A percentile compares a stretch with the other conserved stretches of the same genome.
Conservation (phyloP, 2,329 filamentous ascomycete genomes). For the Aspergillus candidus region DNA sequence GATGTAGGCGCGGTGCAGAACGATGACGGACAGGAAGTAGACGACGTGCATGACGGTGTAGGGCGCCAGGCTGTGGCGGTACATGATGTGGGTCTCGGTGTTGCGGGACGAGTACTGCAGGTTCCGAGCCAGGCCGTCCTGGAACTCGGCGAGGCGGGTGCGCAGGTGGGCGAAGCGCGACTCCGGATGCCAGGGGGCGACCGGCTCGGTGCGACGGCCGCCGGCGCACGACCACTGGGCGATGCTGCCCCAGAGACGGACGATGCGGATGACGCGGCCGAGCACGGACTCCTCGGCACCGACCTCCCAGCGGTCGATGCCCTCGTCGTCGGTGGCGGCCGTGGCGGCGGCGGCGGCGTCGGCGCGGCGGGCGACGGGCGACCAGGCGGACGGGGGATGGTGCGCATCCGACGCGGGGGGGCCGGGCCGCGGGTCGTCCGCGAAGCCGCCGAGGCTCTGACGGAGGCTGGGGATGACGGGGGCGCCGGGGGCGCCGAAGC, state of each 20-base stretch:
- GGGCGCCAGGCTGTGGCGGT: slow-evolving; percentile 45
- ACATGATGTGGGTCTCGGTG: slow-evolving; percentile 50
- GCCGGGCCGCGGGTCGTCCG: slow-evolving; percentile 35
- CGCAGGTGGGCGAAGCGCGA: slow-evolving; percentile 46
- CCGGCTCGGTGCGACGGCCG: slow-evolving; percentile 46
- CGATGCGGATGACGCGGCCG: slow-evolving; percentile 49
- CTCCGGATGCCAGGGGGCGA: slow-evolving; percentile 49
- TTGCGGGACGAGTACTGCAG: slow-evolving; percentile 47
- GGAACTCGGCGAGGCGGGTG: slow-evolving; percentile 44
- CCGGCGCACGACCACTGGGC: slow-evolving; percentile 51
- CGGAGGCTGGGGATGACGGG: slow-evolving; percentile 37
- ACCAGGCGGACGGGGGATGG: slow-evolving; percentile 27
- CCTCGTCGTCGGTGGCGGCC: slow-evolving; percentile 36
- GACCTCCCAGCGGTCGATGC: slow-evolving; percentile 48
- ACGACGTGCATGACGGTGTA: slow-evolving; percentile 53
- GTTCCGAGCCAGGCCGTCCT: slow-evolving; percentile 47
- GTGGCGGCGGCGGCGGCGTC: slow-evolving; percentile 33
- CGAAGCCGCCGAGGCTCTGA: slow-evolving; percentile 33
- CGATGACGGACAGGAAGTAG: slow-evolving; percentile 49
- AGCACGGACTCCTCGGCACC: slow-evolving; percentile 49
- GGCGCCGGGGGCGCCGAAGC: slow-evolving; percentile 37
- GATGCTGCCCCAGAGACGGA: slow-evolving; percentile 52
- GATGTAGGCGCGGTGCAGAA: slow-evolving; percentile 51
- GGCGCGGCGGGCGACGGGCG: slow-evolving; percentile 33
- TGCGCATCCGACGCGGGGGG: slow-evolving; percentile 34